A percentile compares a stretch with the other conserved stretches of the same genome.
Conservation (phyloP, 2,329 filamentous ascomycete genomes). For the Ceratocystis ficicola region DNA sequence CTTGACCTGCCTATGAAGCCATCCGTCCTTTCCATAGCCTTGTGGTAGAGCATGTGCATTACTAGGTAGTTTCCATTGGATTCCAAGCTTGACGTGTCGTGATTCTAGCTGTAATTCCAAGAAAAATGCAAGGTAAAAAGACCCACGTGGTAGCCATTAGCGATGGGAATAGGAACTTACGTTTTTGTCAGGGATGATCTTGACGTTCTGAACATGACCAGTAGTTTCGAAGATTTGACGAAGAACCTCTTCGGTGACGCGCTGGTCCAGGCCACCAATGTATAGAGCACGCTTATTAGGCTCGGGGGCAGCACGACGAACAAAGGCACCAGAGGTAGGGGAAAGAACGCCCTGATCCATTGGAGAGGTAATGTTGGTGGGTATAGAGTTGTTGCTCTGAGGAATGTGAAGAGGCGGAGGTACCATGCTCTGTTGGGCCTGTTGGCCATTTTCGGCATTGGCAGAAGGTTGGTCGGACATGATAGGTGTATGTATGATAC, state of each 20-base stretch:
- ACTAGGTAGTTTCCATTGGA: neutral
- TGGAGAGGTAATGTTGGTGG: constrained; percentile 80
- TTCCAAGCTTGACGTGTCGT: neutral
- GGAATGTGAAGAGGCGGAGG: constrained; percentile 88
- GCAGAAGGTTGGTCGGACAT: constrained; percentile 55
- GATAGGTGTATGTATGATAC: constrained; percentile 27
- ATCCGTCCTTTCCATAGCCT: neutral
- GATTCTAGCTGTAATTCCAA: neutral
- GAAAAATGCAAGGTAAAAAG: neutral
- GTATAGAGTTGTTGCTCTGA: constrained; percentile 91
- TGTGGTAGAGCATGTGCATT: neutral
- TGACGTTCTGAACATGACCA: constrained; percentile 94
- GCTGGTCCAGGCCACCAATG: constrained; percentile 84
- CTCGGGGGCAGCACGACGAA: constrained; percentile 85
- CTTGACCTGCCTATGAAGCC: neutral
- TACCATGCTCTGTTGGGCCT: constrained; percentile 73
- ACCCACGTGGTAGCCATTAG: neutral
- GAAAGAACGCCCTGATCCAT: constrained; percentile 71
- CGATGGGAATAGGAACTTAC: constrained; percentile 45
- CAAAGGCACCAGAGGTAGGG: constrained; percentile 68
- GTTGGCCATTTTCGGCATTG: constrained; percentile 51
- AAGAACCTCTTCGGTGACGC: constrained; percentile 90
- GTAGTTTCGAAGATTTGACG: constrained; percentile 98
- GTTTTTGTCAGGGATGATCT: constrained; percentile 99
- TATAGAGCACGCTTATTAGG: constrained; percentile 97